Evolutionary conservation across 805 yeast species (phyloP).

Genomic region (Cyberlindnera mycetangii): DNA sequence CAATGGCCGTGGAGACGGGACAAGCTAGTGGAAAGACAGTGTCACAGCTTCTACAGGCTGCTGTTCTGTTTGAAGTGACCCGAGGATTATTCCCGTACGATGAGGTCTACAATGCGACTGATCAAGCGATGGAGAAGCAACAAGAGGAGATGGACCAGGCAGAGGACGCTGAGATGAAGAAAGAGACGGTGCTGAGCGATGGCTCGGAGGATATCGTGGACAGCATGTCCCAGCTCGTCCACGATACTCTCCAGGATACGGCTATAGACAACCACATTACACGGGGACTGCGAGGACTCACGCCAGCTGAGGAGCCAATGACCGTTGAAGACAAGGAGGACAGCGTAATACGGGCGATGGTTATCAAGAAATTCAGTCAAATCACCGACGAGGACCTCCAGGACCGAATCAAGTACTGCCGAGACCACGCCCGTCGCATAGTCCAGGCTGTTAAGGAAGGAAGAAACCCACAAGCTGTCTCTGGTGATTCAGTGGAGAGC

Average conservation of each 20-base stretch:
- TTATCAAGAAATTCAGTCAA: slow-evolving; percentile 4
- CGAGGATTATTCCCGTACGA: slow-evolving; percentile 7
- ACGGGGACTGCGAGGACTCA: neutral
- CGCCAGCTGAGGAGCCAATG: neutral
- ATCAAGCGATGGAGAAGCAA: neutral
- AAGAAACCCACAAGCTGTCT: neutral
- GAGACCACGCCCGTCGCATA: slow-evolving; percentile 4
- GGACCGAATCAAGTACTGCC: slow-evolving; percentile 9
- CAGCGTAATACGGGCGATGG: slow-evolving; percentile 4
- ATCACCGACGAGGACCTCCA: slow-evolving; percentile 16
- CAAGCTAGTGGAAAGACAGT: slow-evolving; percentile 4
- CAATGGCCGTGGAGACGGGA: neutral
- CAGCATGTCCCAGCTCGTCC: neutral
- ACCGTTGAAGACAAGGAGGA: slow-evolving; percentile 13
- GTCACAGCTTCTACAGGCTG: neutral
- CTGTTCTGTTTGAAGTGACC: slow-evolving; percentile 1
- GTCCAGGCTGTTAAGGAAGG: slow-evolving; percentile 7
- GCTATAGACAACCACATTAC: slow-evolving; percentile 5
- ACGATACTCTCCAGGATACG: slow-evolving; percentile 1
- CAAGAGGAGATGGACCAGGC: neutral
- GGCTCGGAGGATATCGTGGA: slow-evolving; percentile 5
- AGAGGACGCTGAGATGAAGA: slow-evolving; percentile 1
- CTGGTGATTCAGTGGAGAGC: neutral
- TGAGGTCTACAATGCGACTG: slow-evolving; percentile 1
- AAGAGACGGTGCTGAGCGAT: neutral